These are phyloP conservation scores for Syzygium grande DNA, from an alignment of 345 rosid genomes.

Conservation along the genomic window DNA sequence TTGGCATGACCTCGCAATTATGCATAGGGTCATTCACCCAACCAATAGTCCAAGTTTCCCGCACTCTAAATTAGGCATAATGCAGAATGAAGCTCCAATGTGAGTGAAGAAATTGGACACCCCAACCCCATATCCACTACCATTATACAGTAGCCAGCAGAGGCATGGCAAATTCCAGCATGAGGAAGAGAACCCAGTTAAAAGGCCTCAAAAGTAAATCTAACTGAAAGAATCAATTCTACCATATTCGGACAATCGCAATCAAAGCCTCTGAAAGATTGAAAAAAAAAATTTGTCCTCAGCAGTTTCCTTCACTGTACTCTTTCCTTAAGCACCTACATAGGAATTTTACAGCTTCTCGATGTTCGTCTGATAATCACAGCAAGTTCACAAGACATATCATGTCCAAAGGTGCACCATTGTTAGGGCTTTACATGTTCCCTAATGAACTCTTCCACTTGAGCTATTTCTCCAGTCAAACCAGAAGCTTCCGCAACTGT, in stretches of 20 bases:
- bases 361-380: neutral
- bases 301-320: neutral
- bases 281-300: neutral
- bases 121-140: neutral
- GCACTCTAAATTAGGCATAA: neutral
- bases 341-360: neutral
- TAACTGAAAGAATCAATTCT: neutral
- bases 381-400: neutral
- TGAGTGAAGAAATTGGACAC: neutral
- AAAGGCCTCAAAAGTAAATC: neutral
- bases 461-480: slow-evolving; percentile 51
- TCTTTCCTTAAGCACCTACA: neutral
- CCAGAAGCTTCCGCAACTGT: slow-evolving; percentile 73
- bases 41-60: neutral
- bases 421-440: slow-evolving; percentile 61
- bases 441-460: slow-evolving; percentile 65
- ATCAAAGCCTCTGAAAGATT: neutral
- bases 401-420: neutral
- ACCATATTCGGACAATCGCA: neutral
- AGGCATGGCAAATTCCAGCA: neutral
- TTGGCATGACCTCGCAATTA: neutral
- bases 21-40: neutral
- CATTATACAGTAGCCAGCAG: neutral
- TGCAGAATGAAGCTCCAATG: neutral
- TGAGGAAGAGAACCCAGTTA: neutral